Evolutionary conservation across 2,329 filamentous ascomycete genomes (phyloP), one percentile per base, ranked within the genome.

Genomic region (Dactylellina drechsleri): DNA sequence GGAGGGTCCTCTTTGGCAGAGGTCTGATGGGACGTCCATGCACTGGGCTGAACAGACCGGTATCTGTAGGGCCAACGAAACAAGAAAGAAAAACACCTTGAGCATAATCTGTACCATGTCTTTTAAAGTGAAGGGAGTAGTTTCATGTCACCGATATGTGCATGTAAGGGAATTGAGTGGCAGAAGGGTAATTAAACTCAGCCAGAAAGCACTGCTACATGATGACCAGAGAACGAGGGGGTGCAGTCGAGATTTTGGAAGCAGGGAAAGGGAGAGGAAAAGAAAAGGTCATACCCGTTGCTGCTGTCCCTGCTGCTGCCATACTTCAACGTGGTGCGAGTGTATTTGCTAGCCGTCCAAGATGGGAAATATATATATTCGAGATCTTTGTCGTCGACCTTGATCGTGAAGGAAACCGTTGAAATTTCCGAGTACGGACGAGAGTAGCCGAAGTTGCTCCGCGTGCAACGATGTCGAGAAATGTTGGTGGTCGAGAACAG

Each of bases 1-100:
- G 92, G 65, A 99, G 86, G 77, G 92, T 90, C 80, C 93, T 91
- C 83, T 92, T 95, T 50, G 95, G 95, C 75, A 99, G 85, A 67
- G 95, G 95, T 81, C 93, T 90, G 81, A 99, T 99, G 76, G 94
- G 91, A 82, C 95, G 90, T 81, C 77, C 77, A 71, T 77, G 70
- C 56, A 79, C 72, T 52, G 77, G 77, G 52, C 76, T 77, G 66
- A 79, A 78, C 50, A 68, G 57, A 26, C 65, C 71, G 45, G 71
- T 58, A 75, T 75, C 62, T 68, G 65, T 58, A 59, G 36, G 58
- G 23, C 52, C 40, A 36, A 67, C 18, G 58, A 43, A 47, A n/a
- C 26, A 15, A 36, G 31, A 36, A 36, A 47, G 43, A 18, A 52
- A 64, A 62, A 64, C 45, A 67, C 52, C 58, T 67, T 75, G 65